Conservation (phyloP, 306 rosid genomes). For the Prunus campanulata region DNA sequence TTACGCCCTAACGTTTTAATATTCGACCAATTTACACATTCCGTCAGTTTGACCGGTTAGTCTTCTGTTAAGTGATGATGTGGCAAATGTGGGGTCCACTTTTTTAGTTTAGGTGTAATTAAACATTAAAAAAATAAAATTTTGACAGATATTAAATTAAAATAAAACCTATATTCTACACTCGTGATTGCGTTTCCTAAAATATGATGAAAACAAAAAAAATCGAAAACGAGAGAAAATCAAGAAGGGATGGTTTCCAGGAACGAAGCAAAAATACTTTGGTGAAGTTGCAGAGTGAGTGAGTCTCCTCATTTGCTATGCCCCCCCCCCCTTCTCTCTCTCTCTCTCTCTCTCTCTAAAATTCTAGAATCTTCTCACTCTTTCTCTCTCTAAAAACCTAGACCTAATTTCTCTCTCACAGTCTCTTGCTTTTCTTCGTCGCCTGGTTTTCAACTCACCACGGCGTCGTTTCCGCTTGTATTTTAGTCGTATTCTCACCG, state of each 20-base stretch:
- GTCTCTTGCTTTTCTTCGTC: neutral
- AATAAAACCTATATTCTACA: neutral
- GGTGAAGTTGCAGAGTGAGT: neutral
- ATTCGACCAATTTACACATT: too few relatives aligned
- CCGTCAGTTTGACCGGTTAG: too few relatives aligned
- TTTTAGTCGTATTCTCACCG: too few relatives aligned
- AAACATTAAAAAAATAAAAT: too few relatives aligned
- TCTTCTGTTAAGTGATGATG: too few relatives aligned
- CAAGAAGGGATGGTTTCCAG: neutral
- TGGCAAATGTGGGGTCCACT: too few relatives aligned
- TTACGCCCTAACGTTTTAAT: too few relatives aligned
- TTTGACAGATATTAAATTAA: too few relatives aligned
- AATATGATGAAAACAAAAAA: neutral
- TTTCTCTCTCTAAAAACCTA: slow-evolving; percentile 5
- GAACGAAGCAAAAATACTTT: neutral
- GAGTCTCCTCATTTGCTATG: neutral
- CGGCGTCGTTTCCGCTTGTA: neutral
- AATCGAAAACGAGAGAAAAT: neutral
- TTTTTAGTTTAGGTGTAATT: too few relatives aligned
- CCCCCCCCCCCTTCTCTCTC: neutral
- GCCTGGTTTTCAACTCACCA: neutral
- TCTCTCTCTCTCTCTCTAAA: neutral
- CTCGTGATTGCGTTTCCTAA: neutral
- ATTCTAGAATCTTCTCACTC: neutral
- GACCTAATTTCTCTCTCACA: neutral